Evolutionary conservation across 164 flowering plant species (phyloP), one percentile per base, ranked within the genome.

Genomic region (Houttuynia cordata): DNA sequence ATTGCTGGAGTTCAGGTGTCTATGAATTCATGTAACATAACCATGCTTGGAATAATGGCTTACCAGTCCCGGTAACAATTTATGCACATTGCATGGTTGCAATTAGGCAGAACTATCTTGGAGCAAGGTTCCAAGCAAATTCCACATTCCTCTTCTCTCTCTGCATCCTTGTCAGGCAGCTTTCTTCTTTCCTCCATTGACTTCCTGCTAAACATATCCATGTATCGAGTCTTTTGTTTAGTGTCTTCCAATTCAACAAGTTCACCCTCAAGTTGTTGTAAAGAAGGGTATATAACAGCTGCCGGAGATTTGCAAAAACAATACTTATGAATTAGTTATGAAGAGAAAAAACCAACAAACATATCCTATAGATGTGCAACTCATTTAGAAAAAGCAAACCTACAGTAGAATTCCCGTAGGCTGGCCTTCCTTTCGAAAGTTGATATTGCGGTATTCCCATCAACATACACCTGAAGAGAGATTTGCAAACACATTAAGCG

Each of bases 21-120:
- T 45, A 12, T 12, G 14, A 45, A 45, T 12, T 3, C 17, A 45
- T 41, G 13, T 41, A 45, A 12, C 49, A 45, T 45, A 12, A 17
- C 49, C 41, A 51, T 2, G 10, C 14, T 8, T 4, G 24, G 25
- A 1, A 18, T 19, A n/a, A 39, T 22, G 67, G 18, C 34, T 71
- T 83, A 91, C 97, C 98, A 88, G 63, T 92, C 86, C 3, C 81
- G 84, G 66, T 85, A 92, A 79, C 98, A 92, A 65, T 77, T 87
- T 70, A 87, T 87, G 79, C 96, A 92, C 96, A 92, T 84, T 17
- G 87, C 76, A 71, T 92, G 98, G 61, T 87, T 85, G 76, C 97
- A 92, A 62, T 76, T 82, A 49, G 98, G 98, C 79, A 87, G 75
- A 62, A 92, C 96, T 74, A 92, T 78, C 74, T 89, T 92, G 62